Base-by-base conservation (phyloP, 768 basidiomycete species). In the Boletus vermiculosoides region DNA sequence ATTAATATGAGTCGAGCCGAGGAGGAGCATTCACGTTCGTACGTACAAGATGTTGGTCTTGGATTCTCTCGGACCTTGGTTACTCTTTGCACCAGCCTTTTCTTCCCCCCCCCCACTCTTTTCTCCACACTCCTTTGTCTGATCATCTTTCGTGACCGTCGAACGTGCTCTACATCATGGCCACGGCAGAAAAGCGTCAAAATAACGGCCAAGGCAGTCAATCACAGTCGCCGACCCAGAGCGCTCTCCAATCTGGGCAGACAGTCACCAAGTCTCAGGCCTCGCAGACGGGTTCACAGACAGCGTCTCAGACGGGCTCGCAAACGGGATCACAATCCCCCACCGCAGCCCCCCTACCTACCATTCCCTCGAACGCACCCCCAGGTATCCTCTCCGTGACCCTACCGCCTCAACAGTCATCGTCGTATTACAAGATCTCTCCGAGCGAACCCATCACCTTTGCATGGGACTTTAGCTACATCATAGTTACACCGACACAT, bases 341-440 rank as follows among this genome's bases (percentile, higher is more conserved):
- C 22, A 41, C 47, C 28, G 13, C 57, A 37, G 2, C 60, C 8
- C 57, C 60, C 4, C 40, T 51, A 40, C 52, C 62, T n/a, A 63
- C 67, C 44, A 83, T 86, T 56, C 82, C 85, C 0, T 63, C 71
- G 56, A 72, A 82, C 8, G 80, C 80, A 0, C 77, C 87, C 9
- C 83, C 83, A 3, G 88, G 90, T 22, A 77, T 80, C n/a, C 69
- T 91, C 50, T 80, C 82, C 57, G 82, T 92, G 67, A 91, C 90
- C 42, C 82, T 90, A 67, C 94, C 94, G 1, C 89, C 91, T 0
- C 82, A 86, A 61, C 88, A 89, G 10, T 82, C 85, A 34, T 87
- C 88, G 3, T 90, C 92, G 23, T 96, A 84, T 77, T 96, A 85
- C 79, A 94, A 94, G 80, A 89, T 97, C 67, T 90, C 92, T 0